Base-by-base conservation (phyloP, 2,329 filamentous ascomycete genomes). In the Diaporthe australafricana region DNA sequence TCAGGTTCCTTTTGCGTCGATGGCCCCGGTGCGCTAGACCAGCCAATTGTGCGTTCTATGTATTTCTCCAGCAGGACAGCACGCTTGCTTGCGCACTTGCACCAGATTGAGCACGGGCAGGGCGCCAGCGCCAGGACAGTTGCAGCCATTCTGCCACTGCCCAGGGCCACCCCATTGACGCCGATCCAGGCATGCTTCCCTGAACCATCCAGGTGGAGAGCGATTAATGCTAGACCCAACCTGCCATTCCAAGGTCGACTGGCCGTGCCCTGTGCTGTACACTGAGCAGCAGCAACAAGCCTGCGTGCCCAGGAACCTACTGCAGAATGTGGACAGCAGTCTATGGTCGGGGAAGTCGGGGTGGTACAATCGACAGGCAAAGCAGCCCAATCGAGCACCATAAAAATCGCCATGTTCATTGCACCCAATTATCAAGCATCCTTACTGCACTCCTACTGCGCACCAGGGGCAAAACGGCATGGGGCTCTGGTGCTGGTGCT, bases 1-100 rank as follows among this genome's bases (percentile, higher is more conserved):
- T 60, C 66, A 48, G 53, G 53, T 69, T 69, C 66, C 66, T 14
- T 50, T 60, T 69, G 53, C 66, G 53, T 68, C 66, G 66, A 68
- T 40, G 57, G 57, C 14, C 66, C 52, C 66, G 52, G 53, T 57
- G 66, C 66, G 66, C 42, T 50, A 38, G 42, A 48, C 42, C 42
- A 48, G 30, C 42, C 42, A 42, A 12, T 16, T 25, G 40, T 63
- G 45, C 30, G n/a, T 25, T 17, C 27, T 25, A 35, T 35, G 55
- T 60, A 62, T 63, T 63, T 63, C 60, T 63, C 60, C 60, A 63
- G 57, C 57, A 63, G 38, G 3, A 32, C 30, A n/a, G 42, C 25
- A 47, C 25, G 32, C 27, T 5, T 35, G 32, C 32, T 27, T 16
- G 20, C 14, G 20, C n/a, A 48, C 40, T 30, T 20, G 14, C 27